Evolutionary conservation across 768 basidiomycete species (phyloP), one percentile per base, ranked within the genome.

Genomic region (Boletus pseudo-olivaceus): DNA sequence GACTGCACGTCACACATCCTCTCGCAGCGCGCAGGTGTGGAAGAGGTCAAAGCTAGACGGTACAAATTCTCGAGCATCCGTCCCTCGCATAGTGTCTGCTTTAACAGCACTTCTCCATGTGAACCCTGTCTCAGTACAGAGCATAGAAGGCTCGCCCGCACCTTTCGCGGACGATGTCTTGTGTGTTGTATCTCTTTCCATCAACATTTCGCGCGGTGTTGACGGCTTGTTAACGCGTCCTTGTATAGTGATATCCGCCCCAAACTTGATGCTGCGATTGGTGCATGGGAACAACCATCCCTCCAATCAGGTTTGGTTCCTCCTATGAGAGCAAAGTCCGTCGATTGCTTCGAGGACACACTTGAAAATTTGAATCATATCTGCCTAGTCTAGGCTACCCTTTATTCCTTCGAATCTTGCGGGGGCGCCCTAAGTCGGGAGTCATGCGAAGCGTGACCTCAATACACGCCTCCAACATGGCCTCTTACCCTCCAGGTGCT

Each of bases 11-110:
- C 29, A 23, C 4, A 23, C 11, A 60, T 81, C 12, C 67, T 68
- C 44, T 79, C 82, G 41, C 69, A 72, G 37, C 71, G 72, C 15
- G 76, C 84, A 3, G 69, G 67, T 23, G 35, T 73, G 68, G n/a
- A 72, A 77, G 59, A 83, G 81, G 8, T 81, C 79, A 1, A 67
- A 63, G 34, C 58, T 75, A 6, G 77, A 79, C 43, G 49, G 35
- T 26, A 57, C 51, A 59, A 57, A 15, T 43, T 65, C 66, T n/a
- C 56, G 60, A 26, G 55, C 61, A 47, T 67, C 63, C n/a, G 49
- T 68, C 15, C 67, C 69, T 32, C 63, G 52, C 23, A 69, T 62
- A 41, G 52, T 40, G 47, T 49, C 58, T 33, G 60, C 57, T 37
- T 62, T 70, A 44, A 55, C 52, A 23, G 53, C 58, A 26, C 65